Evolutionary conservation across 306 rosid species (phyloP).

Genomic region (Glycine soja): DNA sequence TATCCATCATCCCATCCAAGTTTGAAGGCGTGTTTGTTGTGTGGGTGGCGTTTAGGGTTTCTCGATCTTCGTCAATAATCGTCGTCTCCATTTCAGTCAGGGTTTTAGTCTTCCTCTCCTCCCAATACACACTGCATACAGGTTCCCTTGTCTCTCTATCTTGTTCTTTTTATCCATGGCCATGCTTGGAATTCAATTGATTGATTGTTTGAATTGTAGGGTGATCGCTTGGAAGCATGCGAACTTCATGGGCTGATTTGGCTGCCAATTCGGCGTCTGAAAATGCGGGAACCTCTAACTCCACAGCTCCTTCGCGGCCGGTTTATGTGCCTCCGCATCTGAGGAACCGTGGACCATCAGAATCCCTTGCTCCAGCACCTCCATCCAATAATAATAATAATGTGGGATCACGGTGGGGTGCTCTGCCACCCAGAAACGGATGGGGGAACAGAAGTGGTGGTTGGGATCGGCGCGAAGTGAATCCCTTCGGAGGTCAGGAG

Average conservation of each 20-base stretch:
- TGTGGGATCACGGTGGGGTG: constrained; percentile 59
- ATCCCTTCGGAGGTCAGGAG: constrained; percentile 72
- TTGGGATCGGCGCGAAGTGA: constrained; percentile 78
- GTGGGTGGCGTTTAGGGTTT: constrained; percentile 55
- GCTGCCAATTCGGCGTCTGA: constrained; percentile 87
- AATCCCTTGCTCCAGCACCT: constrained; percentile 52
- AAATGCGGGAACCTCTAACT: constrained; percentile 53
- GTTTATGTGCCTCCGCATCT: constrained; percentile 87
- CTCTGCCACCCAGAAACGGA: constrained; percentile 54
- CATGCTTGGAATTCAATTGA: neutral
- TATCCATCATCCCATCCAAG: constrained; percentile 38
- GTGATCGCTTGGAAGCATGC: constrained; percentile 44
- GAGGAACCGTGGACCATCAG: constrained; percentile 68
- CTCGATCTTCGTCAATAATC: constrained; percentile 37
- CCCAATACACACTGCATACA: neutral
- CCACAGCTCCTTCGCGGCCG: constrained; percentile 54
- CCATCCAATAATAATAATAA: neutral
- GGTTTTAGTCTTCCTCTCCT: constrained; percentile 36
- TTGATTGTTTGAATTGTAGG: constrained; percentile 12
- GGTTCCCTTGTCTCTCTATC: no score
- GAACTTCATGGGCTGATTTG: constrained; percentile 94
- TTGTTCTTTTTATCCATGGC: neutral
- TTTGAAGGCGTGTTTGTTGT: constrained; percentile 46
- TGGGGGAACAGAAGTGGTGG: constrained; percentile 71
- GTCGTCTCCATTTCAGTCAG: constrained; percentile 38